Percentiles rank a stretch among this genome's conserved stretches.
phyloP scores from a whole-genome alignment of 1,284 basidiomycete species.

The Lignosus rhinocerotis region DNA sequence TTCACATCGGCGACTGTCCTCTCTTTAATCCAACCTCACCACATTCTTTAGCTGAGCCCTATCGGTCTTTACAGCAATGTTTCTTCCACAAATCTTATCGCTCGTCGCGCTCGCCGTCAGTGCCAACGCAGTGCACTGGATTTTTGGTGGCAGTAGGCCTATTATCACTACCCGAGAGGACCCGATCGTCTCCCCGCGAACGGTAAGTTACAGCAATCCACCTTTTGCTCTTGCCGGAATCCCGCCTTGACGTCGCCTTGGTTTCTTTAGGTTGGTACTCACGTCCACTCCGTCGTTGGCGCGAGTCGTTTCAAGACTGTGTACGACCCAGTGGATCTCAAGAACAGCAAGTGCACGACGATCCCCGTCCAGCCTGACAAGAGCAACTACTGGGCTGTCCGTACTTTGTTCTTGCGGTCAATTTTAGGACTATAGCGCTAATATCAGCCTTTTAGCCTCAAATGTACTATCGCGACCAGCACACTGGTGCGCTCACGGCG shows the following conservation, averaged over 20 bases:
- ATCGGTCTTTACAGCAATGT: conserved; percentile 20
- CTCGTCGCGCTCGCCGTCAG: conserved; percentile 24
- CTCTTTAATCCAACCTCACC: conserved; percentile 23
- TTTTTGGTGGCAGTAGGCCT: conserved; percentile 30
- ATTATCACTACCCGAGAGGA: conserved; percentile 31
- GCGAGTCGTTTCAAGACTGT: conserved; percentile 25
- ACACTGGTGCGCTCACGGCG: conserved; percentile 23
- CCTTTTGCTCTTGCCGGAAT: neutral
- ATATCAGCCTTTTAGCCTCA: conserved; percentile 18
- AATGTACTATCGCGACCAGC: conserved; percentile 27
- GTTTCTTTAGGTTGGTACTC: conserved; percentile 20
- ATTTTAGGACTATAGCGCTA: conserved; percentile 1
- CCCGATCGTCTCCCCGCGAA: conserved; percentile 30
- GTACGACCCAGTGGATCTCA: conserved; percentile 24
- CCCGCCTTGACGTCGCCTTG: neutral
- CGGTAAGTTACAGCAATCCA: conserved; percentile 14
- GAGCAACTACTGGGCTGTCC: conserved; percentile 33
- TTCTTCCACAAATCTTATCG: conserved; percentile 20
- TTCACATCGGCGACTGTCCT: conserved; percentile 6
- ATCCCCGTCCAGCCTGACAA: conserved; percentile 30
- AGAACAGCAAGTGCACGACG: conserved; percentile 27
- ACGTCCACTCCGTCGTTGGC: conserved; percentile 34
- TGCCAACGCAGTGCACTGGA: conserved; percentile 31
- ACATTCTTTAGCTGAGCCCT: conserved; percentile 13
- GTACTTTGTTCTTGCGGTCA: conserved; percentile 3